A percentile compares a stretch with the other conserved stretches of the same genome.
phyloP scores from a whole-genome alignment of 2,329 filamentous ascomycete genomes.

The Ceratocystiopsis brevicomis region DNA sequence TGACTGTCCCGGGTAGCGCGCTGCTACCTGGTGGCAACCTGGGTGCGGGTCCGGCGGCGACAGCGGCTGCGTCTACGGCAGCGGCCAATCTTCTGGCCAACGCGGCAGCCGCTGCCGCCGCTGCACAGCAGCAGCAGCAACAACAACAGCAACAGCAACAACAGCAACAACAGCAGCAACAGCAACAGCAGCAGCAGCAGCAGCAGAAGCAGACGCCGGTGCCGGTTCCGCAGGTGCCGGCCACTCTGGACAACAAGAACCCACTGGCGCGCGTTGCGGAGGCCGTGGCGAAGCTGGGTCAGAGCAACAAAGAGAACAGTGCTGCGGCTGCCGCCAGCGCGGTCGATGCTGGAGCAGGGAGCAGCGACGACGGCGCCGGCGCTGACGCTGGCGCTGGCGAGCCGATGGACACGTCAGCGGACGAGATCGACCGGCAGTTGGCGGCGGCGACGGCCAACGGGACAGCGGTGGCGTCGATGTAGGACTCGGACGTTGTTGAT shows the following conservation, averaged over 20 bases:
- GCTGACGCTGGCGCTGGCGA: neutral
- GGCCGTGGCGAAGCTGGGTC: constrained; percentile 18
- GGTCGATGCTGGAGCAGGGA: neutral
- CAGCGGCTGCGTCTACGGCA: constrained; percentile 1
- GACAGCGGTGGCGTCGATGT: neutral
- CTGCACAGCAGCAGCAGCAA: constrained; percentile 1
- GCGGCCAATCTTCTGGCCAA: constrained; percentile 5
- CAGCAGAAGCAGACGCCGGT: neutral
- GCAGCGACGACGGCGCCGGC: neutral
- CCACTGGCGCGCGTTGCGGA: constrained; percentile 32
- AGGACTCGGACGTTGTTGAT: neutral
- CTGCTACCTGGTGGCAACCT: neutral
- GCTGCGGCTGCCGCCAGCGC: neutral
- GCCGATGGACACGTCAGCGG: constrained; percentile 4
- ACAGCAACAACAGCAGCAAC: constrained; percentile 1
- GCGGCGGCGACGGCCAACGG: too few species aligned
- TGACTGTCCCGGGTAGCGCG: constrained; percentile 21
- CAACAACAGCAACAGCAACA: constrained; percentile 3
- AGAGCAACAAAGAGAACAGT: neutral
- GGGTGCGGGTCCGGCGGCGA: neutral
- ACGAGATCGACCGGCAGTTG: neutral
- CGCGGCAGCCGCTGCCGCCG: constrained; percentile 1
- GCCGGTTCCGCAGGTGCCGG: neutral
- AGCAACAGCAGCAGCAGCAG: neutral
- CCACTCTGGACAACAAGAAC: constrained; percentile 1